These are phyloP conservation scores for Fagopyrum homotropicum DNA, from an alignment of 148 eudicot genomes.

Conservation along the genomic window DNA sequence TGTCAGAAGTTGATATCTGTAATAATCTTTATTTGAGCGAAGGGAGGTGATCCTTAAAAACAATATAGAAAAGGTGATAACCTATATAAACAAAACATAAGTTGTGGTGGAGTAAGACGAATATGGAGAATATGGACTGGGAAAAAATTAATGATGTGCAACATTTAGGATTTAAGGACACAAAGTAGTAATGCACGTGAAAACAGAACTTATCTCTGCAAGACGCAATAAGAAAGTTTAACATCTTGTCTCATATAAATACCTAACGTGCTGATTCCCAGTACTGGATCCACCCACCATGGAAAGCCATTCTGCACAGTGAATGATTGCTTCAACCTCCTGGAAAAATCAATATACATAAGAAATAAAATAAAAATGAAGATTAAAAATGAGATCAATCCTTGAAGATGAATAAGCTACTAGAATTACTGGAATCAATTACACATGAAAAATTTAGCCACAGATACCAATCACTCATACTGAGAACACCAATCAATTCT, in stretches of 20 bases:
- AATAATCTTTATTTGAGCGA: neutral
- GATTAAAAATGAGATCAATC: neutral
- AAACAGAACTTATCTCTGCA: neutral
- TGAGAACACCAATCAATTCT: neutral
- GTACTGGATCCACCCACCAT: constrained; percentile 99
- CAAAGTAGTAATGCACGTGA: neutral
- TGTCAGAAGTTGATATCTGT: neutral
- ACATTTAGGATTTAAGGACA: neutral
- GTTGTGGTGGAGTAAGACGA: too few species aligned
- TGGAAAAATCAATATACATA: constrained; percentile 38
- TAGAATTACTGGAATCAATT: neutral
- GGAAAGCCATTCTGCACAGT: constrained; percentile 99
- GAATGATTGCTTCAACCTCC: constrained; percentile 99
- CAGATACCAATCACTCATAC: neutral
- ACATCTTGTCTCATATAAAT: neutral
- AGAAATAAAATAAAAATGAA: constrained; percentile 26
- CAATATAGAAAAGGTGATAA: neutral
- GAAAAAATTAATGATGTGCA: too few species aligned
- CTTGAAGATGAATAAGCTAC: neutral
- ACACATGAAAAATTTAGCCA: neutral
- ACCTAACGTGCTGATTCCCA: constrained; percentile 91
- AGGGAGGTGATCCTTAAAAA: neutral
- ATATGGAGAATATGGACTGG: too few species aligned
- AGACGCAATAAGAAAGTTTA: neutral
- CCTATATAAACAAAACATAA: too few species aligned